phyloP scores from a whole-genome alignment of 2,329 filamentous ascomycete genomes.

The Pseudocercospora fuligena region DNA sequence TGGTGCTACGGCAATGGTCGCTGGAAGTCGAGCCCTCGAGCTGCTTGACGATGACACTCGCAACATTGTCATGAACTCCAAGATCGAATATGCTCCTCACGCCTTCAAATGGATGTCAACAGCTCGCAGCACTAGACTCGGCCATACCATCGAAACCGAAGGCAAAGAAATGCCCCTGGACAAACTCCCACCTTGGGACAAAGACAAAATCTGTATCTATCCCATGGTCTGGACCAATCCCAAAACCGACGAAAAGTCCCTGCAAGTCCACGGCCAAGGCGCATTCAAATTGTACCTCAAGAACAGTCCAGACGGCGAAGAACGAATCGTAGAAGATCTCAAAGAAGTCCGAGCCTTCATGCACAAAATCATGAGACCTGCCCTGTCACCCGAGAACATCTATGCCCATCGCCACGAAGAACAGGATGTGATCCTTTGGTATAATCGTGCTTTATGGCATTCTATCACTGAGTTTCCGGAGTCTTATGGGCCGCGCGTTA shows the following conservation, averaged over 20 bases:
- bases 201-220: conserved; percentile 21
- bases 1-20: conserved; percentile 22
- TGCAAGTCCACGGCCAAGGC: conserved; percentile 24
- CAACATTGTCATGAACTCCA: conserved; percentile 20
- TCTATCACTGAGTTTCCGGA: conserved; percentile 23
- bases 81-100: conserved; percentile 21
- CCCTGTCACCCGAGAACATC: conserved; percentile 18
- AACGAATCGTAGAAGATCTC: conserved; percentile 17
- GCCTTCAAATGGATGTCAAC: conserved; percentile 26
- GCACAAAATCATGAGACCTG: conserved; percentile 24
- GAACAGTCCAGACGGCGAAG: conserved; percentile 13
- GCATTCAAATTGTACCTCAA: conserved; percentile 22
- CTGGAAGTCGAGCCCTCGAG: conserved; percentile 18
- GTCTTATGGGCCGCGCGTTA: conserved; percentile 19
- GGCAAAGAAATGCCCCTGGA: conserved; percentile 20
- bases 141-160: conserved; percentile 22
- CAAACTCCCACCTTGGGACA: conserved; percentile 18
- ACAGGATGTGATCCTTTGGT: conserved; percentile 24
- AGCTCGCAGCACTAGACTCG: conserved; percentile 21
- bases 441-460: conserved; percentile 24
- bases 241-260: conserved; percentile 15
- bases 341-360: conserved; percentile 21
- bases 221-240: conserved; percentile 26
- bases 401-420: conserved; percentile 22
- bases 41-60: conserved; percentile 18